Evolutionary conservation across 176 grass and related monocot genomes (phyloP), one percentile per base, ranked within the genome.

Genomic region (Eremochloa ophiuroides): DNA sequence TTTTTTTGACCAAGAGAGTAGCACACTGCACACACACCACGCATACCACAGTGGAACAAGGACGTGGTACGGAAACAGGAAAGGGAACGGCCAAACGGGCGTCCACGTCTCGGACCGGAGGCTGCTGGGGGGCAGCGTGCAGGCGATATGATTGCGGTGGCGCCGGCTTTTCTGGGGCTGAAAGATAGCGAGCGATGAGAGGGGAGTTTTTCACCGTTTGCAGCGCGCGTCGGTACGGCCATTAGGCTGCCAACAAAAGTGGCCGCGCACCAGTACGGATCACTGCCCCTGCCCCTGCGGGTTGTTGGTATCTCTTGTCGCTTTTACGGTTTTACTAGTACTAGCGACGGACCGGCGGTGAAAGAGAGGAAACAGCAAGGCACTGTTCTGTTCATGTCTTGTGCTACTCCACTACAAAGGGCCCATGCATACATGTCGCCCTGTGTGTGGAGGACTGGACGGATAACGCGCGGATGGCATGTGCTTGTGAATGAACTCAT

Each of bases 81-180:
- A 12, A 56, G 27, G 80, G 74, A 22, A 77, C 22, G 80, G 67
- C 58, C 68, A 59, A 66, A 58, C 67, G 43, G 71, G 83, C 28
- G 73, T 90, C 88, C 77, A 84, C 85, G 91, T 85, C 81, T 69
- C 61, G 70, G 64, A 79, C 74, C 28, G 35, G 80, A 82, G 59
- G 63, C 77, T 20, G 20, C n/a, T n/a, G n/a, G 67, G 77, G 66
- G 56, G 66, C 77, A 87, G 73, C 73, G 76, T 30, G 75, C 38
- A 76, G 76, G 67, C 70, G 35, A 10, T 68, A 89, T 64, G 20
- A 74, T 78, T 81, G 71, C 69, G 67, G 80, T 83, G 82, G 85
- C 62, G 76, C 69, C 71, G 68, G 85, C 83, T 77, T 66, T 83
- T 53, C 64, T 81, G 23, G 17, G 34, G 79, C 64, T 15, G 65